These are phyloP conservation scores for Elymus sibiricus DNA, from an alignment of 176 grass and related monocot genomes.

Conservation along the genomic window DNA sequence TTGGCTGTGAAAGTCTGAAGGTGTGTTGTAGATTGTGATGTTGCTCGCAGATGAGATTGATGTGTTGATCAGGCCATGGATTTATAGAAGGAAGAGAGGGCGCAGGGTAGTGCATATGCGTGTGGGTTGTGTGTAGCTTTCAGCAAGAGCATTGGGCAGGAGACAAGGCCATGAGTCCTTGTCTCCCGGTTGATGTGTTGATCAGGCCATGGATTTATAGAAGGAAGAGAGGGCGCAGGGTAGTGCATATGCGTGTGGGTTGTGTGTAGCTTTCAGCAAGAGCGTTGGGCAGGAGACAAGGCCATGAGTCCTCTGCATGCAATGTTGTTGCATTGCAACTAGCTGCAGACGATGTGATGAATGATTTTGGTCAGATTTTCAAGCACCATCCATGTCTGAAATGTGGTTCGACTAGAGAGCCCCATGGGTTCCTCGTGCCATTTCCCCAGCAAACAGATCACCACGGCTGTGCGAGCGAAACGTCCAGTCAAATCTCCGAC, in stretches of 20 bases:
- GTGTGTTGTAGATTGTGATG: too few relatives aligned
- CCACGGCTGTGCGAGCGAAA: neutral
- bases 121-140: neutral
- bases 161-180: conserved; percentile 27
- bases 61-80: neutral
- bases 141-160: neutral
- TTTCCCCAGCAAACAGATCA: neutral
- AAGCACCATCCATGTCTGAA: neutral
- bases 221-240: neutral
- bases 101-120: neutral
- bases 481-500: neutral
- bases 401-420: neutral
- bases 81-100: conserved; percentile 21
- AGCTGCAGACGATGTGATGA: neutral
- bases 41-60: too few relatives aligned
- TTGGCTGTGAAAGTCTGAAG: too few relatives aligned
- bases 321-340: neutral
- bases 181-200: too few relatives aligned
- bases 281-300: conserved; percentile 19
- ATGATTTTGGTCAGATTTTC: conserved; percentile 11
- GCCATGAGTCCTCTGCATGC: conserved; percentile 27
- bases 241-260: neutral
- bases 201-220: conserved; percentile 21
- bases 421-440: neutral
- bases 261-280: neutral